Base-by-base conservation (phyloP, 2,329 filamentous ascomycete species). In the Fusarium lyarnte region DNA sequence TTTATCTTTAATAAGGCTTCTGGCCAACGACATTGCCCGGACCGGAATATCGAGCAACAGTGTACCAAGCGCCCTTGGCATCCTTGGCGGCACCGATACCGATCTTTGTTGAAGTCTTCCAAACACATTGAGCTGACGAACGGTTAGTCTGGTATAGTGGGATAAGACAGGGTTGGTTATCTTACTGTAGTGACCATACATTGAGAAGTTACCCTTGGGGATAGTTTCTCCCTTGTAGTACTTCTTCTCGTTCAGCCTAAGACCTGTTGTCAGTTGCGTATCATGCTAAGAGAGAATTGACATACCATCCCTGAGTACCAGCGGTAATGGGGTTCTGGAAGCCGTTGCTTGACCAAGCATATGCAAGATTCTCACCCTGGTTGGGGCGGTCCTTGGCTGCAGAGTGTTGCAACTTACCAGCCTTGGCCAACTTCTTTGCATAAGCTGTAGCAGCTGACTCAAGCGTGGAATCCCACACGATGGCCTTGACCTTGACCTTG, bases 11-110 rank as follows among this genome's bases (percentile, higher is more conserved):
- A 54, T 79, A 80, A 7, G 79, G 72, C 62, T 70, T 80, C 59
- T 78, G 43, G 12, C 79, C 79, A 36, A 66, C 69, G n/a, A 72
- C 58, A 58, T 82, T 82, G 9, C 81, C 81, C 1, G 81, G 73
- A 6, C 76, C 74, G 7, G 77, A 77, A 64, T 82, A 82, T 38
- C 81, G 76, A 25, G 74, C 81, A 31, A 82, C 81, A 1, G 78
- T 78, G 58, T 78, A 75, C 70, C 72, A 82, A 8, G 65, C 77
- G 2, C 81, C 80, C 21, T 76, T 77, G 17, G 72, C 55, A 16
- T 77, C 70, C 25, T 60, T 74, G 5, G 76, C 78, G 4, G 74
- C 55, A 8, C 79, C 79, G 29, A 82, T 77, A 12, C 80, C 81
- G 11, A 82, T 57, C 53, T 78, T 79, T 51, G 69, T 80, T 21